phyloP scores from a whole-genome alignment of 345 rosid species.

The Firmiana major region DNA sequence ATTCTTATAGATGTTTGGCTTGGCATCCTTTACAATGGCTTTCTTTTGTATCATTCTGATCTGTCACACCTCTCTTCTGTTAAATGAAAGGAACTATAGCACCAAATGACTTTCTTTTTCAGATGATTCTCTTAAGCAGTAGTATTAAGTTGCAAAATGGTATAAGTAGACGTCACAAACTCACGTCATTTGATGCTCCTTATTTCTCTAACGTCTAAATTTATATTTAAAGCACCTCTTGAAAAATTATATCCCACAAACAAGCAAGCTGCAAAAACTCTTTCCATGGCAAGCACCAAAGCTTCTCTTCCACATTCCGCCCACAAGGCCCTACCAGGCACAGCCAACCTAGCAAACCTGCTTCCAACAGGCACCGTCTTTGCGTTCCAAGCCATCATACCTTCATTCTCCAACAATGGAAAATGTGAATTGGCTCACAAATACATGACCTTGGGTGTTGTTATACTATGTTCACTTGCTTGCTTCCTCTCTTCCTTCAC shows the following conservation, averaged over 20 bases:
- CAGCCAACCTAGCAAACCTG: conserved; percentile 43
- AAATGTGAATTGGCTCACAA: conserved; percentile 16
- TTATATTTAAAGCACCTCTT: neutral
- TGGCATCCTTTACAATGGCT: neutral
- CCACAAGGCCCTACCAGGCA: neutral
- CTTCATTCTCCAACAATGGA: conserved; percentile 44
- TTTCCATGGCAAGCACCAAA: neutral
- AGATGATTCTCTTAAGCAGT: neutral
- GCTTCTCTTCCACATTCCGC: neutral
- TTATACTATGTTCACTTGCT: conserved; percentile 12
- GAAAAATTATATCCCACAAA: neutral
- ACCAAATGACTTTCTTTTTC: neutral
- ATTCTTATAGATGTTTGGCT: neutral
- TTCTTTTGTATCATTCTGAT: no score
- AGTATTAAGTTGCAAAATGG: neutral
- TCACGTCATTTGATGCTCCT: neutral
- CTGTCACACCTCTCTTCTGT: no score
- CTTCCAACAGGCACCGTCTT: conserved; percentile 47
- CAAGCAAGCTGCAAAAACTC: neutral
- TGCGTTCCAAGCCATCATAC: conserved; percentile 31
- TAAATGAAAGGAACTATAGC: no score
- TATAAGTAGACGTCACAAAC: neutral
- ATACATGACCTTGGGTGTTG: conserved; percentile 24
- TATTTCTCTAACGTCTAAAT: neutral
- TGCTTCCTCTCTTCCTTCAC: conserved; percentile 46